These are phyloP conservation scores for Penicillium sp. DNA, from an alignment of 2,329 filamentous ascomycete genomes.

Conservation along the genomic window DNA sequence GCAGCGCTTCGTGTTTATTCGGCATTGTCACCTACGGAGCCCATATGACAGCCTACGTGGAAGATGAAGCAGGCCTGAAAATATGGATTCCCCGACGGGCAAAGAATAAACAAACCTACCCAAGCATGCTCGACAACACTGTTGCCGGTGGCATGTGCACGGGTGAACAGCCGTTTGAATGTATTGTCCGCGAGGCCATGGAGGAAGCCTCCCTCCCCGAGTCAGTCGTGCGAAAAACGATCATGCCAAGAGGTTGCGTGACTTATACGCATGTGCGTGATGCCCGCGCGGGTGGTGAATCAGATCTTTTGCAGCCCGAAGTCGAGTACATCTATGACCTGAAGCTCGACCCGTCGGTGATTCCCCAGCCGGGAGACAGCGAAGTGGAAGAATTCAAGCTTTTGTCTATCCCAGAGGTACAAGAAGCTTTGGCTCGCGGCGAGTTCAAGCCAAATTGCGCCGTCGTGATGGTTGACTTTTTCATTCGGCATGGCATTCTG, in stretches of 20 bases:
- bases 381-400: slow-evolving; percentile 84
- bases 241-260: slow-evolving; percentile 60
- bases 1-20: slow-evolving; percentile 66
- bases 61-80: slow-evolving; percentile 54
- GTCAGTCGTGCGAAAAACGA: slow-evolving; percentile 57
- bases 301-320: slow-evolving; percentile 79
- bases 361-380: slow-evolving; percentile 72
- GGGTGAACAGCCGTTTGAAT: slow-evolving; percentile 73
- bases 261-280: slow-evolving; percentile 82
- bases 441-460: slow-evolving; percentile 93
- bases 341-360: slow-evolving; percentile 61
- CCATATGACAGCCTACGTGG: slow-evolving; percentile 70
- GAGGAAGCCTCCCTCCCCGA: slow-evolving; percentile 83
- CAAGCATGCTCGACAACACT: slow-evolving; percentile 89
- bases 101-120: slow-evolving; percentile 75
- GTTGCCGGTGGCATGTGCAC: slow-evolving; percentile 82
- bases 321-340: slow-evolving; percentile 89
- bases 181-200: slow-evolving; percentile 73
- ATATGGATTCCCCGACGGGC: slow-evolving; percentile 81
- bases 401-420: slow-evolving; percentile 69
- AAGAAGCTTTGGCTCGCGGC: slow-evolving; percentile 60
- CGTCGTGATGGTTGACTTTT: slow-evolving; percentile 78
- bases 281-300: slow-evolving; percentile 71
- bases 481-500: slow-evolving; percentile 75
- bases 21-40: slow-evolving; percentile 73